Percentiles rank a stretch among this genome's conserved stretches.
These are phyloP conservation scores for Westerdykella aurantiaca DNA, from an alignment of 2,329 filamentous ascomycete species.

Conservation along the genomic window DNA sequence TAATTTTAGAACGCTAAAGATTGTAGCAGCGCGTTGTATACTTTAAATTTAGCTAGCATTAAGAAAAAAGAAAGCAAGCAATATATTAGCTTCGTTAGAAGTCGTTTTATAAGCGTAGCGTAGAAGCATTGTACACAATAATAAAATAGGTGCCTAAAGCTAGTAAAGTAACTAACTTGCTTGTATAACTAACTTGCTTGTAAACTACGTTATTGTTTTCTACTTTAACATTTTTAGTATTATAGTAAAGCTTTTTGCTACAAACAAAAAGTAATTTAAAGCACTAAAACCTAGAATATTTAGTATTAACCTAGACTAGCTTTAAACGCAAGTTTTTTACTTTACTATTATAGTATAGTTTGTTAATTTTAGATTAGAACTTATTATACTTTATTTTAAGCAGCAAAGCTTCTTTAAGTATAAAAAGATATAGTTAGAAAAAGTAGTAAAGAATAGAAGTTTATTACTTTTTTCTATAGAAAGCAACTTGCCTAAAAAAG, in stretches of 20 bases:
- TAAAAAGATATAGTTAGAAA: constrained; percentile 62
- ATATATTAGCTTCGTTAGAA: no score
- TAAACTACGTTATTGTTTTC: constrained; percentile 78
- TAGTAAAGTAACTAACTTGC: no score
- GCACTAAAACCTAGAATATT: constrained; percentile 55
- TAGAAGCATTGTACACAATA: no score
- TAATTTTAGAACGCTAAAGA: no score
- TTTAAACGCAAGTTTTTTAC: constrained; percentile 90
- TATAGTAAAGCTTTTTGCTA: constrained; percentile 67
- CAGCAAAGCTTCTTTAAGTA: constrained; percentile 71
- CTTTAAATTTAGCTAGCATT: no score
- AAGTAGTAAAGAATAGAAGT: constrained; percentile 52
- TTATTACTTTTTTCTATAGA: constrained; percentile 45
- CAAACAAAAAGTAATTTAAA: constrained; percentile 65
- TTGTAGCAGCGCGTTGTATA: no score
- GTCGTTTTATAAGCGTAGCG: no score
- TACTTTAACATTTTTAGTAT: constrained; percentile 77
- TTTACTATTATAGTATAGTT: constrained; percentile 92
- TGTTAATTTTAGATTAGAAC: constrained; percentile 78
- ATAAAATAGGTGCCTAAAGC: no score
- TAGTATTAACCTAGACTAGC: constrained; percentile 72
- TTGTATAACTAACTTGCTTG: no score
- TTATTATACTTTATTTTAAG: constrained; percentile 79
- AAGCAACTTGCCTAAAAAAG: constrained; percentile 70
- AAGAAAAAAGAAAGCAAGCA: no score